Evolutionary conservation across 345 rosid genomes (phyloP), one percentile per base, ranked within the genome.

Genomic region (Eucalyptus sp.): DNA sequence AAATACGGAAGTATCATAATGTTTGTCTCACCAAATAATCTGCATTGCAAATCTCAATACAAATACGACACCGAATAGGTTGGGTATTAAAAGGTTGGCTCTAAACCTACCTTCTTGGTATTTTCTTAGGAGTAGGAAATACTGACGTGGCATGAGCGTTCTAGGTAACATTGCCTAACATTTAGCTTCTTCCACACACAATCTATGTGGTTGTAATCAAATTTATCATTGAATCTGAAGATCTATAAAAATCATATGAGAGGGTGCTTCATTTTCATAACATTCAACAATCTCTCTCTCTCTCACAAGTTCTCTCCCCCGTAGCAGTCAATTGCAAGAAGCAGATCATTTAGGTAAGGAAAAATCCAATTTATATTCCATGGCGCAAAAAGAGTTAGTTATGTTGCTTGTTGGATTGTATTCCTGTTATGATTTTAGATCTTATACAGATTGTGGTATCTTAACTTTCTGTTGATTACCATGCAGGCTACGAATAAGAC

Each of bases 61-160:
- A 25, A 25, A 58, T 58, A 3, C 10, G n/a, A 10, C n/a, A 58
- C 15, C 1, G 2, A 58, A 58, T 0, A 11, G n/a, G 6, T 25
- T 58, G n/a, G n/a, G 14, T 25, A 3, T 58, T 10, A 25, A 56
- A 0, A 0, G n/a, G 4, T 25, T 3, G 3, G 3, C 64, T 24
- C 64, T 8, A 58, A 58, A 25, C 14, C 3, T 58, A 5, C 6
- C 3, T 58, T 58, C n/a, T 58, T 22, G 64, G 7, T 58, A 58
- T 25, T 29, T 58, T 58, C n/a, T 25, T 2, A 24, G 3, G 64
- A 58, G 5, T 58, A 24, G 29, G 6, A 24, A 24, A 24, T 58
- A 25, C 15, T 25, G 4, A 25, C 14, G 0, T 58, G 27, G 64
- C 29, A 24, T 58, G 14, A 58, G 64, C 13, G 11, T 58, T 58